Base-by-base conservation (phyloP, 2,329 filamentous ascomycete genomes). In the Cordyceps tenuipes region DNA sequence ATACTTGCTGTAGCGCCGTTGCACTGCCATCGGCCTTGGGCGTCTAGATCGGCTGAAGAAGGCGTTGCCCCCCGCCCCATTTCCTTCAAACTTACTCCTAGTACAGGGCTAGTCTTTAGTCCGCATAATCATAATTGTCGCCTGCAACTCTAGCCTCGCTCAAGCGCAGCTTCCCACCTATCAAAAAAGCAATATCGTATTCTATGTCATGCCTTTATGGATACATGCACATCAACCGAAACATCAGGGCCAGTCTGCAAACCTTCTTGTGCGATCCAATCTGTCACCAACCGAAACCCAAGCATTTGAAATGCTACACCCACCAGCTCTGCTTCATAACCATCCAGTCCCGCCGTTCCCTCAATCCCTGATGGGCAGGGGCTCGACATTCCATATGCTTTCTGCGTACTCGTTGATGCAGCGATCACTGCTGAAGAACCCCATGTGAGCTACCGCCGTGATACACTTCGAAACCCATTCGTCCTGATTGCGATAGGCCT, bases 371-470 rank as follows among this genome's bases (percentile, higher is more conserved):
- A 77, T 77, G 39, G 75, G 74, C 59, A 94, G 73, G 31, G 93
- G 92, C 79, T 97, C 93, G 44, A 96, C 80, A 70, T 97, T 97
- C 94, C 94, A 99, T 72, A 99, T 97, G 64, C 82, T 86, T 73
- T 99, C 93, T 0, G 94, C 94, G 76, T 99, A 99, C 80, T 97
- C 92, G 68, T 93, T 90, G 73, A 97, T 97, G 76, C 93, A 96
- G 44, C 93, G 84, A 73, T 97, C 93, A 64, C 89, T 93, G 66
- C 86, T 92, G 79, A 97, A 97, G 83, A 97, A 97, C 43, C 93
- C 94, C 94, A 99, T 99, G 46, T 92, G 82, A 7, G 91, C 82
- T 19, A 99, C 94, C 62, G 89, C 89, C 47, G 83, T 86, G 70
- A 99, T 97, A 64, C 83, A 88, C 82, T 97, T 97, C 63, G 85